phyloP scores from a whole-genome alignment of 495 filamentous ascomycete genomes.

The Antarctomyces pellizariae region DNA sequence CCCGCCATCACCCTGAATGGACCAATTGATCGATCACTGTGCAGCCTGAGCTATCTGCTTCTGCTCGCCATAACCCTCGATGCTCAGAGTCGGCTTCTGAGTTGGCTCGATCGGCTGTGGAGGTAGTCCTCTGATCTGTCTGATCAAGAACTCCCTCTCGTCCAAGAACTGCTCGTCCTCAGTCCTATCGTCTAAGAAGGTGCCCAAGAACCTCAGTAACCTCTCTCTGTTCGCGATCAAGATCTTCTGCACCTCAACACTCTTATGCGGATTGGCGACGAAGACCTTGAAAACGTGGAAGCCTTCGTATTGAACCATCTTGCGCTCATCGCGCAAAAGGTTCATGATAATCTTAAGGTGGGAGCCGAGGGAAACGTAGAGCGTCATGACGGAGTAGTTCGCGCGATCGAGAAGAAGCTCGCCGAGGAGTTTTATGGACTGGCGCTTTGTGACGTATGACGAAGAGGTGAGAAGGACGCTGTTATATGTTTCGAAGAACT shows the following conservation, averaged over 20 bases:
- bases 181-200: conserved; percentile 82
- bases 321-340: conserved; percentile 72
- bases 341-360: conserved; percentile 98
- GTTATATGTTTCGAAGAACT: conserved; percentile 87
- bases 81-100: conserved; percentile 13
- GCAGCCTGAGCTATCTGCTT: background rate
- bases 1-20: too few relatives aligned
- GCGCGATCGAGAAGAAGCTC: conserved; percentile 85
- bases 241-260: conserved; percentile 78
- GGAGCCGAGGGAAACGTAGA: conserved; percentile 83
- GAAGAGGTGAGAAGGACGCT: conserved; percentile 66
- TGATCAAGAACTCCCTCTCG: conserved; percentile 87
- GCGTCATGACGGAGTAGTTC: conserved; percentile 95
- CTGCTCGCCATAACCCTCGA: background rate
- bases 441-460: conserved; percentile 93
- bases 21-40: too few relatives aligned
- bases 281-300: conserved; percentile 99
- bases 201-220: conserved; percentile 65
- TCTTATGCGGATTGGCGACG: conserved; percentile 93
- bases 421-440: conserved; percentile 91
- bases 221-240: conserved; percentile 87
- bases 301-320: conserved; percentile 98
- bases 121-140: conserved; percentile 69
- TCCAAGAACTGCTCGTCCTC: conserved; percentile 98
- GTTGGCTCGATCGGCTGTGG: conserved; percentile 34